Conservation (phyloP, 768 basidiomycete species). For the Tylopilus subfusipes region DNA sequence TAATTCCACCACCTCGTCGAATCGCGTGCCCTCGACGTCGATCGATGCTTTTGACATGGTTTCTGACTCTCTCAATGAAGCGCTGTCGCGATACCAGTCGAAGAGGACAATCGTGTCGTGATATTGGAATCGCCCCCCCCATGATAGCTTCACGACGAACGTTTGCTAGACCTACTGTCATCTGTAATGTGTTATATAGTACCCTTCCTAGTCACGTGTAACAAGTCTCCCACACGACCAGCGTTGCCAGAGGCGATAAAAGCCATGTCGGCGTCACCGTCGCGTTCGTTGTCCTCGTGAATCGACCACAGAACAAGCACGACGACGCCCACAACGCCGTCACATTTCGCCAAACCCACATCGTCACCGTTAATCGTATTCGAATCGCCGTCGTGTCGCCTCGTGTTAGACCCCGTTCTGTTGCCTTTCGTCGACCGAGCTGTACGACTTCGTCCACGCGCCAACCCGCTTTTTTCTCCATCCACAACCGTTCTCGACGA, state of each 20-base stretch:
- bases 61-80: conserved; percentile 25
- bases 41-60: conserved; percentile 23
- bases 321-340: not conserved
- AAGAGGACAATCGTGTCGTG: conserved; percentile 9
- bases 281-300: not conserved
- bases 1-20: conserved; percentile 7
- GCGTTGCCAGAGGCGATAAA: not conserved
- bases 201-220: conserved; percentile 11
- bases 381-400: conserved; percentile 2
- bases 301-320: not conserved
- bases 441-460: conserved; percentile 5
- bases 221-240: conserved; percentile 7
- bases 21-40: conserved; percentile 2
- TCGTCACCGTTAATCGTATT: not conserved
- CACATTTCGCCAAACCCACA: conserved; percentile 1
- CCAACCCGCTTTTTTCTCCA: not conserved
- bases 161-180: conserved; percentile 2
- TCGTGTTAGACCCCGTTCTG: conserved; percentile 26
- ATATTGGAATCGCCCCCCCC: not conserved
- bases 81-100: conserved; percentile 26
- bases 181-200: conserved; percentile 8
- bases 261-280: not conserved
- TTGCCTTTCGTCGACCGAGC: not conserved
- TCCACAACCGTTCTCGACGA: conserved; percentile 3
- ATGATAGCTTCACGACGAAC: conserved; percentile 4